These are phyloP conservation scores for Verbena officinalis DNA, from an alignment of 257 asterid genomes.

Conservation along the genomic window DNA sequence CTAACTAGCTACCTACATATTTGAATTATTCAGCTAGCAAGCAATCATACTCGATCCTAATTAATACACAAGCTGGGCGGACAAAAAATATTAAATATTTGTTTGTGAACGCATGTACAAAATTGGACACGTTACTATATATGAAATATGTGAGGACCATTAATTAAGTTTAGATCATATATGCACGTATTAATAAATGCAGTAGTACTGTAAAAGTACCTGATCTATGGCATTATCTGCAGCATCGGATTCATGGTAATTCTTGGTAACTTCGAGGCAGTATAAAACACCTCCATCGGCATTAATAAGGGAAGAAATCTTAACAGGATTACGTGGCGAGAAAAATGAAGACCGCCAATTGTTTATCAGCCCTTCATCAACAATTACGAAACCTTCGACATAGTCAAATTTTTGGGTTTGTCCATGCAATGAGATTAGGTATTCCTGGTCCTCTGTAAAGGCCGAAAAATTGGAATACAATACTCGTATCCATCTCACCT, in stretches of 20 bases:
- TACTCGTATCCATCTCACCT: constrained; percentile 89
- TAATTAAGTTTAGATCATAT: too few species aligned
- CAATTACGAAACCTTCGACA: constrained; percentile 81
- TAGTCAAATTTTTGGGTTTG: constrained; percentile 58
- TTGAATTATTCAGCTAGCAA: too few species aligned
- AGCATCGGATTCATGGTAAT: constrained; percentile 46
- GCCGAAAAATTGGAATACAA: constrained; percentile 63
- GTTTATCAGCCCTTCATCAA: constrained; percentile 71
- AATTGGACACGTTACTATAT: too few species aligned
- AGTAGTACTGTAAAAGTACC: constrained; percentile 30
- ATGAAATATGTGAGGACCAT: too few species aligned
- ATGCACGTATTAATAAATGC: not conserved
- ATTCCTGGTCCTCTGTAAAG: constrained; percentile 76
- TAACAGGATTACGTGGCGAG: constrained; percentile 70
- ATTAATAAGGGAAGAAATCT: constrained; percentile 56
- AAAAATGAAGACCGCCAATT: constrained; percentile 88
- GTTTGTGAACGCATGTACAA: too few species aligned
- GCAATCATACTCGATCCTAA: not conserved
- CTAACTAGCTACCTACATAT: too few species aligned
- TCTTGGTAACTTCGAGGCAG: constrained; percentile 73
- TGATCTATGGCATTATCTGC: constrained; percentile 48
- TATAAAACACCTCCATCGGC: constrained; percentile 65
- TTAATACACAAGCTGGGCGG: not conserved
- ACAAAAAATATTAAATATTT: not conserved
- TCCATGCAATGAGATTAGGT: constrained; percentile 60